Conservation (phyloP, 768 basidiomycete genomes). For the Pleurotus pulmonarius region DNA sequence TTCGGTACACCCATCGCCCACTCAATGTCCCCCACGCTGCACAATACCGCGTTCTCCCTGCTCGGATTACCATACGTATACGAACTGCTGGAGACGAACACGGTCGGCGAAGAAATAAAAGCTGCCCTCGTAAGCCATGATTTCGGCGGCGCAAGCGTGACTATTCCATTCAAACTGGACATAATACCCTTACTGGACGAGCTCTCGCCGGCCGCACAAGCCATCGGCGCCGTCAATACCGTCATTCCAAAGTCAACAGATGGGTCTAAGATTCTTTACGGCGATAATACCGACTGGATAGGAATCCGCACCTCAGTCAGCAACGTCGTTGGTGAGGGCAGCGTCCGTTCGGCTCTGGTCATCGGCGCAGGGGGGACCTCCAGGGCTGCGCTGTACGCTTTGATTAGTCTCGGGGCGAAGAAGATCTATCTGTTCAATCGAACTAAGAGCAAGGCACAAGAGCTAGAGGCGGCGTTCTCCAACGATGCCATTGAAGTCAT, state of each 20-base stretch:
- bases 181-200: conserved; percentile 80
- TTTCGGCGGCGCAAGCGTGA: conserved; percentile 96
- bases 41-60: conserved; percentile 81
- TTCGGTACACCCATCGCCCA: conserved; percentile 87
- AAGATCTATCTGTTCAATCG: conserved; percentile 88
- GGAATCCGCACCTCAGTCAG: conserved; percentile 67
- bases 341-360: conserved; percentile 61
- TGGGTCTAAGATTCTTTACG: conserved; percentile 54
- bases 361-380: conserved; percentile 96
- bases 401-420: conserved; percentile 63
- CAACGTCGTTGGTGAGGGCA: conserved; percentile 33
- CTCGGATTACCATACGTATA: conserved; percentile 87
- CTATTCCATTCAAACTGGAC: conserved; percentile 93
- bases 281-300: conserved; percentile 97
- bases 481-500: conserved; percentile 57
- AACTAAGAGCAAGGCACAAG: conserved; percentile 68
- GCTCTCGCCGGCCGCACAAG: conserved; percentile 74
- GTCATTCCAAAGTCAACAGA: conserved; percentile 55
- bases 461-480: conserved; percentile 67
- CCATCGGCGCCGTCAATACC: conserved; percentile 95
- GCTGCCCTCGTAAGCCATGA: conserved; percentile 56
- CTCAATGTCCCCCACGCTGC: conserved; percentile 90
- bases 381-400: conserved; percentile 90
- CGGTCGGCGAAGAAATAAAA: conserved; percentile 64
- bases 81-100: conserved; percentile 67